A percentile compares a stretch with the other conserved stretches of the same genome.
Evolutionary conservation across 2,329 filamentous ascomycete genomes (phyloP).

Genomic region (Pseudopithomyces chartarum): DNA sequence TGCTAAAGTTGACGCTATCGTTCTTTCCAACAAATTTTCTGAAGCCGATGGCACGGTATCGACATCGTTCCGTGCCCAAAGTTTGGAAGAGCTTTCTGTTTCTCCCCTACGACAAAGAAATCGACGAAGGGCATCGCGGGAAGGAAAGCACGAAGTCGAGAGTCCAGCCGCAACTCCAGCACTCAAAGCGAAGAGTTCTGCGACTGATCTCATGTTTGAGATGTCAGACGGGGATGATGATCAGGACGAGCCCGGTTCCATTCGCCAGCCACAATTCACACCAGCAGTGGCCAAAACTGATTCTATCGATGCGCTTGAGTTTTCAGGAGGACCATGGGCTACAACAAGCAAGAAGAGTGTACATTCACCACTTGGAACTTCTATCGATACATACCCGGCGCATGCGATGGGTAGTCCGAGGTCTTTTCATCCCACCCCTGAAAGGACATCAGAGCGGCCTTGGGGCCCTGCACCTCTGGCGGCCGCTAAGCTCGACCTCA

Average conservation of each 20-base stretch:
- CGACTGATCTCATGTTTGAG: conserved; percentile 83
- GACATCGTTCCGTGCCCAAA: conserved; percentile 66
- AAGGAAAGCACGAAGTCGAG: conserved; percentile 55
- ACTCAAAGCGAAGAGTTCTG: conserved; percentile 70
- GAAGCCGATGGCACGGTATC: conserved; percentile 69
- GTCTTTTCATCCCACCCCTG: conserved; percentile 23
- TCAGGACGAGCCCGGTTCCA: conserved; percentile 13
- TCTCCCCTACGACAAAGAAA: conserved; percentile 54
- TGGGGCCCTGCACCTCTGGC: conserved; percentile 62
- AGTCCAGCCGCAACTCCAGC: conserved; percentile 69
- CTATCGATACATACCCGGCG: conserved; percentile 8
- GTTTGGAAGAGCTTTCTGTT: conserved; percentile 65
- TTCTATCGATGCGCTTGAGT: conserved; percentile 21
- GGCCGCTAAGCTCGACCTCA: conserved; percentile 71
- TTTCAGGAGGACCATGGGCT: conserved; percentile 33
- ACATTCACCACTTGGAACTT: conserved; percentile 20
- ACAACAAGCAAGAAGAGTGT: conserved; percentile 17
- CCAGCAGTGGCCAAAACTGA: conserved; percentile 9
- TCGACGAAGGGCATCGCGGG: conserved; percentile 48
- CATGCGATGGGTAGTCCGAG: conserved; percentile 32
- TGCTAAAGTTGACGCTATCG: conserved; percentile 76
- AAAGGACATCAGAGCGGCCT: conserved; percentile 47
- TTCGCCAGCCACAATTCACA: conserved; percentile 31
- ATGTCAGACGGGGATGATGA: conserved; percentile 79
- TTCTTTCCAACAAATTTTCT: conserved; percentile 66